phyloP scores from a whole-genome alignment of 495 filamentous ascomycete genomes.

The Talaromyces trachyspermus region DNA sequence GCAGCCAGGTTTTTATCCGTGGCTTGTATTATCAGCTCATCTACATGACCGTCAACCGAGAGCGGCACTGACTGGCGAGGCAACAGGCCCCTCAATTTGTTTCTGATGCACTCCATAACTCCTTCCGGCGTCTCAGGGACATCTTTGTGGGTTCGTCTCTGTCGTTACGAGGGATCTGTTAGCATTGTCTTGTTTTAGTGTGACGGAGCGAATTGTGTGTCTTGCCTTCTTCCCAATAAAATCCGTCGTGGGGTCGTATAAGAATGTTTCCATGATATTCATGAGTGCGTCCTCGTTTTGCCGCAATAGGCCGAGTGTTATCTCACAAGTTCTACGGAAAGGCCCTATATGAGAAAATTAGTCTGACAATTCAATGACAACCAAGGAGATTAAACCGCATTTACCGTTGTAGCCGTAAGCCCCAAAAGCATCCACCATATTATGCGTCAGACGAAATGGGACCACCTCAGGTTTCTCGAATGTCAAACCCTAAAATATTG shows the following conservation, averaged over 20 bases:
- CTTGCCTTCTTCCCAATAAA: slow-evolving; percentile 68
- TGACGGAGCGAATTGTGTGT: not conserved
- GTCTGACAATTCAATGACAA: not conserved
- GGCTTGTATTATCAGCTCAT: slow-evolving; percentile 82
- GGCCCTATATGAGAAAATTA: slow-evolving; percentile 46
- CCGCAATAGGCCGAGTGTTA: slow-evolving; percentile 74
- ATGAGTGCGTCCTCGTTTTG: slow-evolving; percentile 93
- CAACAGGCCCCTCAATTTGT: slow-evolving; percentile 78
- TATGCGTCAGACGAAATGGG: slow-evolving; percentile 96
- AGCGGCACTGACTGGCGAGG: slow-evolving; percentile 82
- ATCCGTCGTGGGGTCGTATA: slow-evolving; percentile 94
- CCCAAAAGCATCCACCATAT: slow-evolving; percentile 96
- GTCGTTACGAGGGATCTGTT: slow-evolving; percentile 7
- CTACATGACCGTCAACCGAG: slow-evolving; percentile 90
- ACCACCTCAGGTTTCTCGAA: slow-evolving; percentile 93
- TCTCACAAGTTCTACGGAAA: slow-evolving; percentile 84
- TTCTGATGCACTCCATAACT: slow-evolving; percentile 80
- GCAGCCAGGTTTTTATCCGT: slow-evolving; percentile 68
- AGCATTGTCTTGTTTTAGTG: slow-evolving; percentile 9
- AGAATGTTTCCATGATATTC: slow-evolving; percentile 92
- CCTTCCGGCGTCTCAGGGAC: slow-evolving; percentile 82
- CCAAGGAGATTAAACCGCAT: not conserved
- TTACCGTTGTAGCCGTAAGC: slow-evolving; percentile 76
- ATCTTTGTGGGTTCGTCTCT: slow-evolving; percentile 50
- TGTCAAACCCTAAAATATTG: slow-evolving; percentile 56